These are phyloP conservation scores for Colletotrichum sp. DNA, from an alignment of 2,329 filamentous ascomycete species.

Conservation along the genomic window DNA sequence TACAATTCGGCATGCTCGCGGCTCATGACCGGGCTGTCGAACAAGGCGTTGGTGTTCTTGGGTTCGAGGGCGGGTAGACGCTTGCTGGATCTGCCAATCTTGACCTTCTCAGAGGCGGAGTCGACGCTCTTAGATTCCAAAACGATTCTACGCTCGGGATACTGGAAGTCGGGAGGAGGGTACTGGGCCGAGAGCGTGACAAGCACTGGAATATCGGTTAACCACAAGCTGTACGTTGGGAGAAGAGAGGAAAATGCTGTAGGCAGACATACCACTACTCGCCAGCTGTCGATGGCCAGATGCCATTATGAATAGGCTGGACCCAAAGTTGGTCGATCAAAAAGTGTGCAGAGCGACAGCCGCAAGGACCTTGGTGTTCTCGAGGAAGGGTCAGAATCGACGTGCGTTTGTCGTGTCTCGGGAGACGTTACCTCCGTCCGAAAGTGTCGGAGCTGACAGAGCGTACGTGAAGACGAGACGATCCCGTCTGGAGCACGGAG, in stretches of 20 bases:
- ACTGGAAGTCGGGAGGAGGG: not conserved
- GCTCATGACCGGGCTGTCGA: slow-evolving; percentile 76
- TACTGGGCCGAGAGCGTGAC: slow-evolving; percentile 32
- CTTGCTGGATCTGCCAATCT: slow-evolving; percentile 52
- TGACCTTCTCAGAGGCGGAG: slow-evolving; percentile 15
- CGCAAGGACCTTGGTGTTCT: not conserved
- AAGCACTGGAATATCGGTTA: slow-evolving; percentile 27
- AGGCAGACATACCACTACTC: not conserved
- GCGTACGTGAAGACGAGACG: not conserved
- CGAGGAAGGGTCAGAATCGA: not conserved
- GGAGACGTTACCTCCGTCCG: not conserved
- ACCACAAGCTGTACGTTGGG: not conserved
- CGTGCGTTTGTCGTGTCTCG: not conserved
- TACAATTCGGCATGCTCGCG: slow-evolving; percentile 66
- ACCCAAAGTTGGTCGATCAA: not conserved
- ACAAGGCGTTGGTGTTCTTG: slow-evolving; percentile 64
- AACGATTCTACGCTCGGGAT: slow-evolving; percentile 26
- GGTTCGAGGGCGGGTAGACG: slow-evolving; percentile 35
- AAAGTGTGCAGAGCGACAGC: not conserved
- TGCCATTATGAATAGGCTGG: slow-evolving; percentile 1
- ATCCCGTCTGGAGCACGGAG: not conserved
- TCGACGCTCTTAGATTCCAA: slow-evolving; percentile 30
- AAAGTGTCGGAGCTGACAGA: slow-evolving; percentile 4
- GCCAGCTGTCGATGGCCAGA: not conserved
- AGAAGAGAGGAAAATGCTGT: not conserved